A percentile compares a stretch with the other conserved stretches of the same genome.
phyloP scores from a whole-genome alignment of 495 filamentous ascomycete species.

The Podospora fimiseda region DNA sequence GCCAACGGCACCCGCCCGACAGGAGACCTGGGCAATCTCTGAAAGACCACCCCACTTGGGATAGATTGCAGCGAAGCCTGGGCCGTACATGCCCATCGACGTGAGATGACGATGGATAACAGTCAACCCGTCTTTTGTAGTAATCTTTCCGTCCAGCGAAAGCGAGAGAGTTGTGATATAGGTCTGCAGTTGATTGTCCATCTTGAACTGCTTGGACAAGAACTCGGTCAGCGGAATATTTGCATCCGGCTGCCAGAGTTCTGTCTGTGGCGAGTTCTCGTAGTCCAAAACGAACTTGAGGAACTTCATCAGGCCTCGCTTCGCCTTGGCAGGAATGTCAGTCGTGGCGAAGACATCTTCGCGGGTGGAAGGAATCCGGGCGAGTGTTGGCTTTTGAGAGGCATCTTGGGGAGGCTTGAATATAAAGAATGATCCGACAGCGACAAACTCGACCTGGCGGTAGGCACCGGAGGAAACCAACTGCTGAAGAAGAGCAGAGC shows the following conservation, averaged over 20 bases:
- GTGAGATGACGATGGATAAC: slow-evolving; percentile 74
- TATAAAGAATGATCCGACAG: slow-evolving; percentile 91
- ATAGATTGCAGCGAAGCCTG: slow-evolving; percentile 77
- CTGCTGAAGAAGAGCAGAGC: slow-evolving; percentile 64
- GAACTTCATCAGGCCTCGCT: slow-evolving; percentile 81
- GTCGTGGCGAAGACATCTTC: slow-evolving; percentile 81
- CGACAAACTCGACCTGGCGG: slow-evolving; percentile 84
- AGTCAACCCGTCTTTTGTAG: slow-evolving; percentile 54
- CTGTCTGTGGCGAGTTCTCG: slow-evolving; percentile 46
- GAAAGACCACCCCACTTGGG: slow-evolving; percentile 89
- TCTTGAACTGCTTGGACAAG: slow-evolving; percentile 62
- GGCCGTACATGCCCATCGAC: slow-evolving; percentile 80
- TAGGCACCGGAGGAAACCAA: slow-evolving; percentile 85
- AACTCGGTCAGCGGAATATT: slow-evolving; percentile 55
- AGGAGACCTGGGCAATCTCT: slow-evolving; percentile 90
- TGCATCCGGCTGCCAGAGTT: slow-evolving; percentile 28
- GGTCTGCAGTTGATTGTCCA: slow-evolving; percentile 61
- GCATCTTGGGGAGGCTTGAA: slow-evolving; percentile 36
- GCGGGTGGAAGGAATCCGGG: slow-evolving; percentile 70
- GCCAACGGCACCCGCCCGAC: slow-evolving; percentile 86
- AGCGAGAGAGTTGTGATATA: slow-evolving; percentile 76
- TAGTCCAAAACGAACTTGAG: slow-evolving; percentile 68
- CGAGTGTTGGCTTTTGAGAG: slow-evolving; percentile 33
- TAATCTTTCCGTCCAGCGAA: slow-evolving; percentile 53
- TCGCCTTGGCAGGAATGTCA: slow-evolving; percentile 64